phyloP scores from a whole-genome alignment of 345 rosid genomes.

The Pistacia vera region DNA sequence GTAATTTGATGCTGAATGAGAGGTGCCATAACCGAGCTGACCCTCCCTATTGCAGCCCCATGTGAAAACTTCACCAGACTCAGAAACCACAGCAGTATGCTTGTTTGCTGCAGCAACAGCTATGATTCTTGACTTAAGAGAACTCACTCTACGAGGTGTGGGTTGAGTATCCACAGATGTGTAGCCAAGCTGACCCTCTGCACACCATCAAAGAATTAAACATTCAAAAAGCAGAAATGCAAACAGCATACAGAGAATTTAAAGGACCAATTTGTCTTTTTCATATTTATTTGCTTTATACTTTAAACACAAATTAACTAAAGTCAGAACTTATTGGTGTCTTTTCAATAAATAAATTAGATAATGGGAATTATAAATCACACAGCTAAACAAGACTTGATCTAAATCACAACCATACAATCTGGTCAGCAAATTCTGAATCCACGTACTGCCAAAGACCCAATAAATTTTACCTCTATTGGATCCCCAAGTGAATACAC shows the following conservation, averaged over 20 bases:
- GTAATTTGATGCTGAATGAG: conserved; percentile 97
- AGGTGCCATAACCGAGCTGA: conserved; percentile 99
- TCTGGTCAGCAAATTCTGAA: not conserved
- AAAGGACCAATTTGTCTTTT: not conserved
- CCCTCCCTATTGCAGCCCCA: conserved; percentile 99
- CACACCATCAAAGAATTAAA: conserved; percentile 30
- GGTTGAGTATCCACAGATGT: conserved; percentile 96
- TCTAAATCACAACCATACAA: conserved; percentile 13
- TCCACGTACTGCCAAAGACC: not conserved
- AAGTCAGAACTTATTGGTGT: not conserved
- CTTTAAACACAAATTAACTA: conserved; percentile 11
- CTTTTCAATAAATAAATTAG: not conserved
- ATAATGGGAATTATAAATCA: not conserved
- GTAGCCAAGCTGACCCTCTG: conserved; percentile 99
- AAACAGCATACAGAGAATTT: not conserved
- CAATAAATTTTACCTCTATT: conserved; percentile 70
- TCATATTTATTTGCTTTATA: conserved; percentile 5
- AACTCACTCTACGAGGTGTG: conserved; percentile 90
- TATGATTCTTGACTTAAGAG: conserved; percentile 68
- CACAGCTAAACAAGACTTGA: not conserved
- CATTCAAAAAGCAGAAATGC: conserved; percentile 17
- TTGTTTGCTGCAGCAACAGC: conserved; percentile 98
- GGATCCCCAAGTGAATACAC: conserved; percentile 96
- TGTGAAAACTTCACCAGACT: conserved; percentile 89
- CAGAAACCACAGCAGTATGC: conserved; percentile 92